A percentile compares a stretch with the other conserved stretches of the same genome.
Conservation (phyloP, 805 yeast species). For the Kluyveromyces starmeri region DNA sequence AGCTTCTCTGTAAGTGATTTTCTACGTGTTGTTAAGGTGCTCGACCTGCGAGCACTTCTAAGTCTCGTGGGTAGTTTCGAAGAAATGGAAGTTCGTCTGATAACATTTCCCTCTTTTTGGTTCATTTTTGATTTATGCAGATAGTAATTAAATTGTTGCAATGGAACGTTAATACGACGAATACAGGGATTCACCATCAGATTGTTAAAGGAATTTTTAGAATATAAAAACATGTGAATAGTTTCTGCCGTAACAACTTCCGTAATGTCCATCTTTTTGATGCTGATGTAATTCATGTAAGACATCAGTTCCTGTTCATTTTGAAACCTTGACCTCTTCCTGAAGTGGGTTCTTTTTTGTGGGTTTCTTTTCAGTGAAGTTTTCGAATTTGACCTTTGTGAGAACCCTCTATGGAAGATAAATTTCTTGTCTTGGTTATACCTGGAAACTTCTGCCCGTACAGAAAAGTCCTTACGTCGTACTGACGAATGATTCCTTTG, state of each 20-base stretch:
- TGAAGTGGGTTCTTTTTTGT: neutral
- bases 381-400: conserved; percentile 2
- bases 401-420: conserved; percentile 25
- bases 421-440: conserved; percentile 11
- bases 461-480: conserved; percentile 19
- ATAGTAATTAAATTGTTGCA: neutral
- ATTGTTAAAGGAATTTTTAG: conserved; percentile 2
- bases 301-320: conserved; percentile 16
- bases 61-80: neutral
- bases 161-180: neutral
- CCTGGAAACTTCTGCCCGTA: conserved; percentile 11
- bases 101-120: neutral
- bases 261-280: conserved; percentile 8
- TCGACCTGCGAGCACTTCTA: conserved; percentile 9
- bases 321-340: conserved; percentile 7
- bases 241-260: conserved; percentile 9
- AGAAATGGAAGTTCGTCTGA: conserved; percentile 2
- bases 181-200: neutral
- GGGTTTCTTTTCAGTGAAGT: conserved; percentile 2
- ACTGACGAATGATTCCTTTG: conserved; percentile 11
- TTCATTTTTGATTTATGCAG: neutral
- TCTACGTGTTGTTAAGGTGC: conserved; percentile 10
- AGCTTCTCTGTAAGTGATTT: conserved; percentile 1
- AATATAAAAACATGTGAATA: conserved; percentile 4
- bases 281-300: conserved; percentile 15